phyloP scores from a whole-genome alignment of 345 rosid genomes.

The Hevea brasiliensis region DNA sequence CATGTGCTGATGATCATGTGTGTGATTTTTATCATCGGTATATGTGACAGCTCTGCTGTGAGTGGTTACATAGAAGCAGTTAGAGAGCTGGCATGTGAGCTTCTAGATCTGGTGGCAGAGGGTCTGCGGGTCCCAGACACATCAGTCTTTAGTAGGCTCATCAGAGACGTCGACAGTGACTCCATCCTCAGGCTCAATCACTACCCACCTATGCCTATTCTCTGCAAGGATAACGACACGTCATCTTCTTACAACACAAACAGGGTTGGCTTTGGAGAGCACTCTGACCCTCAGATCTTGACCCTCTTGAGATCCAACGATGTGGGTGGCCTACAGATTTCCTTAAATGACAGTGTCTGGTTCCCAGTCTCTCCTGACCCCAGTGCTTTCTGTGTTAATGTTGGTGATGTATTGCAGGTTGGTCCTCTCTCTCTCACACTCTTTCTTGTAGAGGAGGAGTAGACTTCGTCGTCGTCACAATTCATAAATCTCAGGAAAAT shows the following conservation, averaged over 20 bases:
- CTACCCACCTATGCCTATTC: constrained; percentile 51
- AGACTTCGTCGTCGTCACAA: too few relatives aligned
- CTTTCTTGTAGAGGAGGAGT: too few relatives aligned
- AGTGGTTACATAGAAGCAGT: constrained; percentile 63
- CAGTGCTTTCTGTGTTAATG: constrained; percentile 65
- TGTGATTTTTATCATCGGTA: too few relatives aligned
- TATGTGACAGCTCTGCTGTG: constrained; percentile 54
- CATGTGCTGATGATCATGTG: too few relatives aligned
- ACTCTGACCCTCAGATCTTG: constrained; percentile 98
- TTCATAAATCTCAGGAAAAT: too few relatives aligned
- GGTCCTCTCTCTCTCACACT: constrained; percentile 1
- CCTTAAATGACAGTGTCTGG: constrained; percentile 62
- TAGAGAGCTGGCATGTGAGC: constrained; percentile 62
- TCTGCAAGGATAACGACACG: constrained; percentile 23
- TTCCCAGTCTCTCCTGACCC: constrained; percentile 82
- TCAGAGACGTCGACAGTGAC: constrained; percentile 75
- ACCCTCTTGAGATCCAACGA: constrained; percentile 89
- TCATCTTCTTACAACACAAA: constrained; percentile 25
- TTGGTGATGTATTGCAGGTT: constrained; percentile 88
- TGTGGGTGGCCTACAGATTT: constrained; percentile 82
- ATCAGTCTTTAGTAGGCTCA: constrained; percentile 52
- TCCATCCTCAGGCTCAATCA: constrained; percentile 74
- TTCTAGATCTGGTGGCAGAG: constrained; percentile 77
- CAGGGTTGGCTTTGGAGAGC: constrained; percentile 83
- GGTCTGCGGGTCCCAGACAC: constrained; percentile 63